A percentile compares a stretch with the other conserved stretches of the same genome.
Evolutionary conservation across 768 basidiomycete species (phyloP).

Genomic region (Tulasnella calospora): DNA sequence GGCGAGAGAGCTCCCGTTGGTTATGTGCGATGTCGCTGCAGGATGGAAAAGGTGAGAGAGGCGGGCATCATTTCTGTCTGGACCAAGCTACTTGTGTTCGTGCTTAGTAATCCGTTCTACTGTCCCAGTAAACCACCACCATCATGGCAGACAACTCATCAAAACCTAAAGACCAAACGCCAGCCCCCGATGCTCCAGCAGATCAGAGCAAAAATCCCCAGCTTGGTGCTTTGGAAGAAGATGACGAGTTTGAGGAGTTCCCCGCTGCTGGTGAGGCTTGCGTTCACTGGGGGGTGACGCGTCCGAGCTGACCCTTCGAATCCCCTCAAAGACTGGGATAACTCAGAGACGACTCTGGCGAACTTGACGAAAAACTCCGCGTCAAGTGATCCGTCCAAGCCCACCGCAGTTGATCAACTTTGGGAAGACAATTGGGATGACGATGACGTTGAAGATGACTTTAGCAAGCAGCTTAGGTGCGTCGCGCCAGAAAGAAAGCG

Average conservation of each 20-base stretch:
- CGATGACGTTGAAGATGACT: slow-evolving; percentile 97
- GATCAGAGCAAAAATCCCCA: slow-evolving; percentile 42
- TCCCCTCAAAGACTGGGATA: slow-evolving; percentile 67
- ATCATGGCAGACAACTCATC: slow-evolving; percentile 20
- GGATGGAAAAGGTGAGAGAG: slow-evolving; percentile 9
- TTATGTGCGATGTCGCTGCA: not conserved
- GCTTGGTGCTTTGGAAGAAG: slow-evolving; percentile 89
- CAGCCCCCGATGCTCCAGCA: slow-evolving; percentile 11
- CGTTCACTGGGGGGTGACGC: slow-evolving; percentile 14
- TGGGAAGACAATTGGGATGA: slow-evolving; percentile 99
- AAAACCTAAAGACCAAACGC: not conserved
- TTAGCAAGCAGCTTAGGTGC: slow-evolving; percentile 90
- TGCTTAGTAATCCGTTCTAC: slow-evolving; percentile 4
- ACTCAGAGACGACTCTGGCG: slow-evolving; percentile 75
- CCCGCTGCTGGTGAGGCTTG: slow-evolving; percentile 63
- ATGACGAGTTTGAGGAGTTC: slow-evolving; percentile 97
- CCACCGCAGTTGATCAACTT: slow-evolving; percentile 64
- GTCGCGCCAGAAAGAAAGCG: slow-evolving; percentile 33
- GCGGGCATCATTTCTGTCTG: not conserved
- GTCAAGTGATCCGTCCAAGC: slow-evolving; percentile 63
- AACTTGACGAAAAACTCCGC: slow-evolving; percentile 46
- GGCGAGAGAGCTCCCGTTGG: not conserved
- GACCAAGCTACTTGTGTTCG: slow-evolving; percentile 12
- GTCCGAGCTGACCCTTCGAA: not conserved
- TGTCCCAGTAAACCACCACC: slow-evolving; percentile 7